Evolutionary conservation across 305 asterid genomes (phyloP).

Genomic region (Andrographis paniculata): DNA sequence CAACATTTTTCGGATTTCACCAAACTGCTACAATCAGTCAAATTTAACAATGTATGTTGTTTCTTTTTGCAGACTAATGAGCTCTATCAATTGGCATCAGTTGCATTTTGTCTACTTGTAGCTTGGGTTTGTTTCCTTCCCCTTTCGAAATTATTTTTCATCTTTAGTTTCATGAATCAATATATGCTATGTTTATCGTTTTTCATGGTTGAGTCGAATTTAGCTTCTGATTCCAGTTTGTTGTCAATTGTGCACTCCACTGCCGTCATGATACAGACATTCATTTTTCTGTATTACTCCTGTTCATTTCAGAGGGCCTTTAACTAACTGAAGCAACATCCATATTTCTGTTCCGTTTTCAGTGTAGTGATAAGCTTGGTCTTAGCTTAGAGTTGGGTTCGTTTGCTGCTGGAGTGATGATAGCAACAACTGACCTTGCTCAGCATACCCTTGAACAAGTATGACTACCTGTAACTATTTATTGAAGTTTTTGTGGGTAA

Average conservation of each 20-base stretch:
- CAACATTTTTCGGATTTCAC: slow-evolving; percentile 4
- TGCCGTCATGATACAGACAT: too few species aligned
- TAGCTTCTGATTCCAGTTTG: too few species aligned
- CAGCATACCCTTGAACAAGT: slow-evolving; percentile 99
- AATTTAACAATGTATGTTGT: slow-evolving; percentile 17
- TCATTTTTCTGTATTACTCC: too few species aligned
- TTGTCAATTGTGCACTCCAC: too few species aligned
- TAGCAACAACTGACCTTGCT: slow-evolving; percentile 94
- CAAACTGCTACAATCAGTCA: slow-evolving; percentile 14
- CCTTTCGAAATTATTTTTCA: slow-evolving; percentile 7
- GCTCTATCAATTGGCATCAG: slow-evolving; percentile 92
- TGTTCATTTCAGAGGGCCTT: slow-evolving; percentile 12
- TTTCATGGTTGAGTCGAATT: too few species aligned
- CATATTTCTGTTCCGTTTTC: slow-evolving; percentile 36
- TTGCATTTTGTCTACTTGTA: slow-evolving; percentile 95
- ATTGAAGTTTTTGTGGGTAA: too few species aligned
- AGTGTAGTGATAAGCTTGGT: slow-evolving; percentile 97
- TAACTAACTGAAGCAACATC: too few species aligned
- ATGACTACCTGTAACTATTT: slow-evolving; percentile 18
- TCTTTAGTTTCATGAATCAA: neutral
- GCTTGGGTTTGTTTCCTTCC: slow-evolving; percentile 83
- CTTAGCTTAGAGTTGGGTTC: slow-evolving; percentile 98
- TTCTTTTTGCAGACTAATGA: slow-evolving; percentile 79
- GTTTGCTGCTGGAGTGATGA: slow-evolving; percentile 99
- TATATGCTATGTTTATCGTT: slow-evolving; percentile 1